phyloP scores from a whole-genome alignment of 2,329 filamentous ascomycete species.

The Arthrobotrys sinensis region DNA sequence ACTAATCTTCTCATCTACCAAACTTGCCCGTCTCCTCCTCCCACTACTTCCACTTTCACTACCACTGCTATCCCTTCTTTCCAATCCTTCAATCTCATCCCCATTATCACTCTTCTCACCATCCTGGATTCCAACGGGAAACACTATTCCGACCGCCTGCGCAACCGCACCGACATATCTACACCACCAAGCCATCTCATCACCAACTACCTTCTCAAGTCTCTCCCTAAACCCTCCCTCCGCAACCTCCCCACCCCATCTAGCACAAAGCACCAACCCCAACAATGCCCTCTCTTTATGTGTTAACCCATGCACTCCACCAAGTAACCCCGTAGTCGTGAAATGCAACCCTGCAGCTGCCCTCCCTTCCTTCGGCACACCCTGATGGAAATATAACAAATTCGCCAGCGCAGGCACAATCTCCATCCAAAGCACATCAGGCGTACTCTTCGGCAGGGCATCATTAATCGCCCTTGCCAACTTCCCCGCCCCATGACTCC shows the following conservation, averaged over 20 bases:
- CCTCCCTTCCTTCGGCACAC: conserved; percentile 72
- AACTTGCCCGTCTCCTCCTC: conserved; percentile 68
- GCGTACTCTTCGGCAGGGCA: conserved; percentile 69
- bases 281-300: conserved; percentile 81
- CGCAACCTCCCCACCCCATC: conserved; percentile 79
- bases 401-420: conserved; percentile 75
- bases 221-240: conserved; percentile 73
- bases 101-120: conserved; percentile 10
- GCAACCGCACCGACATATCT: conserved; percentile 76
- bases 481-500: conserved; percentile 68
- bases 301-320: conserved; percentile 79
- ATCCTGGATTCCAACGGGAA: conserved; percentile 73
- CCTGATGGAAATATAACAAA: conserved; percentile 72
- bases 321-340: conserved; percentile 78
- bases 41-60: conserved; percentile 64
- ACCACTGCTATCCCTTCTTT: conserved; percentile 67
- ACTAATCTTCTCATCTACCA: conserved; percentile 67
- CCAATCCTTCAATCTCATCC: not conserved
- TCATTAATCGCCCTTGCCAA: conserved; percentile 71
- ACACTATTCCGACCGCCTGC: conserved; percentile 73
- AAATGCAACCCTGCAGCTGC: conserved; percentile 80
- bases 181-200: conserved; percentile 76
- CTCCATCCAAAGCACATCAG: conserved; percentile 69
- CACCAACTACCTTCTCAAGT: conserved; percentile 72
- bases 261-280: conserved; percentile 79